Base-by-base conservation (phyloP, 1,284 basidiomycete genomes). In the Heimioporus punctisporus region DNA sequence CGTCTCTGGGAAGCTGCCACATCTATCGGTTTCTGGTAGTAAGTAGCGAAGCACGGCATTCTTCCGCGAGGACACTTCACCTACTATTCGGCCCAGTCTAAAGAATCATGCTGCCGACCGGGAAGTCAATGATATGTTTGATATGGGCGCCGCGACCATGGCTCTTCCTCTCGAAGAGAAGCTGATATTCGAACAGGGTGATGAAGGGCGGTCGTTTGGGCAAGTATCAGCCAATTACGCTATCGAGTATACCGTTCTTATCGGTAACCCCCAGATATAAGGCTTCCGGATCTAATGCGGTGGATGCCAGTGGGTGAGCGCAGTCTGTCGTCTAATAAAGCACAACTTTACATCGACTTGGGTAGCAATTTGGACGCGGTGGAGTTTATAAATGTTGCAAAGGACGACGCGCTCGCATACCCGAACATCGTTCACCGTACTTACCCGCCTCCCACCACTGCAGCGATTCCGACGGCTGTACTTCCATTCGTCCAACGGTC, bases 361-460 rank as follows among this genome's bases (percentile, higher is more conserved):
- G 31, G 39, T 27, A 63, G 66, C 12, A 50, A 56, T 63, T 50
- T 59, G 34, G 86, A 89, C 65, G 80, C 78, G 1, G 77, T 80
- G 15, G 85, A 89, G 61, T 88, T 87, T 69, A 72, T 89, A 57
- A 88, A 89, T 60, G 69, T 89, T 24, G 72, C 87, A 1, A 85
- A 86, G 63, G 85, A 90, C 62, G 87, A 90, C 57, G 82, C 76
- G 0, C 63, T 88, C 0, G 76, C 82, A 0, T 88, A 76, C 71
- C 86, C 86, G 0, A 57, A 69, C 2, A 70, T 76, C 26, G 75
- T 74, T 11, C 77, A 81, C 37, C 78, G 85, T 24, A 72, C 73
- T 0, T 89, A 88, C 60, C 86, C 86, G 0, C 61, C 67, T 0
- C 76, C 80, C 0, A 80, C 83, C 19, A 77, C 80, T 34, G 72